Evolutionary conservation across 345 rosid species (phyloP), one percentile per base, ranked within the genome.

Genomic region (Lepidium sativum): DNA sequence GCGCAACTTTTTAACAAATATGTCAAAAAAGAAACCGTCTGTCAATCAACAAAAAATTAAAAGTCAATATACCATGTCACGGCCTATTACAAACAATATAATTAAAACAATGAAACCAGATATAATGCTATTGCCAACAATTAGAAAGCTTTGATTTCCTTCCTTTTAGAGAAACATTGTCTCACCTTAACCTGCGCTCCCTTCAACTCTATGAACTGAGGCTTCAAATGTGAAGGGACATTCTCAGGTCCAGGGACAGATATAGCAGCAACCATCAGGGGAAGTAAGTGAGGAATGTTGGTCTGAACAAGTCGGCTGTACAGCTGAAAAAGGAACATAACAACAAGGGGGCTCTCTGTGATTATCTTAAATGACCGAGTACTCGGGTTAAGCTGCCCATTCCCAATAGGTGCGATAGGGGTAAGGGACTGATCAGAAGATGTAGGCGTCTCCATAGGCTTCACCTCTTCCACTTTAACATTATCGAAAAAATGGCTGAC

Each of bases 181-280:
- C 86, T 76, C 64, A 90, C 99, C 96, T 94, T 94, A 82, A 94
- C 99, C 75, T 91, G 99, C 42, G 99, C 96, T 77, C 97, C 97
- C 75, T 94, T 94, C 75, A 94, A 79, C 82, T 94, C 99, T 65
- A 88, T 80, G 74, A 90, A 94, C 55, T 88, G 92, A 67, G 83
- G 75, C 81, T 86, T 90, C 80, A 94, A 80, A 80, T 79, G 86
- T 14, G 96, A 69, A 72, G 88, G 95, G 68, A 94, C 95, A 78
- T 80, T 88, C 67, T 94, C 95, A 54, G 99, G 99, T 17, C 99
- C 95, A 16, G 86, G 88, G 51, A 94, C 89, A 76, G 99, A 90
- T 75, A 94, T 94, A 47, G 99, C 97, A 80, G 89, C 81, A 75
- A 90, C 97, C 99, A 94, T 94, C 75, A 88, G 57, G 49, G 97